phyloP scores from a whole-genome alignment of 1,284 basidiomycete species.

The Sporisorium iseilematis-ciliati region DNA sequence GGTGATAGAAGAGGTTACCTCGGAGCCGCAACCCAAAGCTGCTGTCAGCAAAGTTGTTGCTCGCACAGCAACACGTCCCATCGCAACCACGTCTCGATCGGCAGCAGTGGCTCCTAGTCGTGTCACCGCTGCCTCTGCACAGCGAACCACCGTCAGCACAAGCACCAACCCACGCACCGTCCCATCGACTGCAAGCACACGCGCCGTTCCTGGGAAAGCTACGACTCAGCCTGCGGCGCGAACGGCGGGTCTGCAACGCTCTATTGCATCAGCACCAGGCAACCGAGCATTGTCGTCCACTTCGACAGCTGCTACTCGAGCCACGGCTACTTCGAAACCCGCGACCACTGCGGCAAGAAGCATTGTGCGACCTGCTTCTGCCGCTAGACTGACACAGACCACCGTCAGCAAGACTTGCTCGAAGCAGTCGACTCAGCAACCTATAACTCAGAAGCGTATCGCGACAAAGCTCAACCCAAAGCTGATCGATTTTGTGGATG shows the following conservation, averaged over 20 bases:
- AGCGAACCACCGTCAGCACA: neutral
- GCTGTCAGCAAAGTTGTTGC: neutral
- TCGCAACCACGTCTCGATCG: neutral
- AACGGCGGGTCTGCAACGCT: slow-evolving; percentile 31
- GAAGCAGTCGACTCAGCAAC: neutral
- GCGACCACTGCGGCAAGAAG: neutral
- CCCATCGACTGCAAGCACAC: neutral
- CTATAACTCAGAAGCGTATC: neutral
- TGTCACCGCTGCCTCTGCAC: neutral
- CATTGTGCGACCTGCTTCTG: slow-evolving; percentile 1
- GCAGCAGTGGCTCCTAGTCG: slow-evolving; percentile 1
- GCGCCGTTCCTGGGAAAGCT: neutral
- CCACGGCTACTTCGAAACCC: neutral
- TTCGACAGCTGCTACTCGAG: slow-evolving; percentile 2
- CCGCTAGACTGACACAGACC: neutral
- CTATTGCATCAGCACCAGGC: slow-evolving; percentile 29
- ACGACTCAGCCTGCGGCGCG: slow-evolving; percentile 5
- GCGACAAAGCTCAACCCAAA: slow-evolving; percentile 33
- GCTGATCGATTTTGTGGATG: slow-evolving; percentile 42
- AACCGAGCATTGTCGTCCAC: slow-evolving; percentile 11
- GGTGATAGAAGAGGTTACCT: neutral
- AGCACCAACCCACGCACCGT: neutral
- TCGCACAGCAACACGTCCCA: neutral
- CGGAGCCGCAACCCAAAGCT: neutral
- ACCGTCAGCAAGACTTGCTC: slow-evolving; percentile 2